Evolutionary conservation across 805 yeast species (phyloP).

Genomic region (Candida koratica): DNA sequence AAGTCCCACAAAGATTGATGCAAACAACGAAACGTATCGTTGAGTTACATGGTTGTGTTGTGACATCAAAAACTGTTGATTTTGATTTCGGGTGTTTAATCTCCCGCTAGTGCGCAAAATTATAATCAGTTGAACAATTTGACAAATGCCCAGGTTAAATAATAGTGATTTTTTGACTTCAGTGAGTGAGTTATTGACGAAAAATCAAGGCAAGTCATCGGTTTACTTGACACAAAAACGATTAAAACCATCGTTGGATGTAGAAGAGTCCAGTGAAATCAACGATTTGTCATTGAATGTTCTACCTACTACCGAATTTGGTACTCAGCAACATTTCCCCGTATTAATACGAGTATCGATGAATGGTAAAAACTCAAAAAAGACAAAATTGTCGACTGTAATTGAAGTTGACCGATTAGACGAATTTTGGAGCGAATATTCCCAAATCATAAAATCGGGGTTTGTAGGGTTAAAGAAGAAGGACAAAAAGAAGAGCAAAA

Average conservation of each 20-base stretch:
- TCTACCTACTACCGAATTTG: slow-evolving; percentile 14
- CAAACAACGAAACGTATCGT: slow-evolving; percentile 23
- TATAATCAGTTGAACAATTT: no score
- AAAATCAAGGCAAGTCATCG: slow-evolving; percentile 44
- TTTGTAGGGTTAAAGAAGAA: slow-evolving; percentile 76
- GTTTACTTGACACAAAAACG: slow-evolving; percentile 61
- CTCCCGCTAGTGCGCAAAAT: neutral
- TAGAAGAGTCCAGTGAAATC: slow-evolving; percentile 16
- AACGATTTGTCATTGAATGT: slow-evolving; percentile 34
- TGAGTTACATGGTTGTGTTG: slow-evolving; percentile 1
- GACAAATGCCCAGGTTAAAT: slow-evolving; percentile 32
- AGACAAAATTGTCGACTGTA: slow-evolving; percentile 66
- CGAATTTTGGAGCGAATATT: slow-evolving; percentile 72
- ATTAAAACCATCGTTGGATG: slow-evolving; percentile 25
- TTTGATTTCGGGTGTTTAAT: neutral
- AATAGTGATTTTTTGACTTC: slow-evolving; percentile 30
- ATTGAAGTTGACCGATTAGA: slow-evolving; percentile 61
- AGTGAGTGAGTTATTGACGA: slow-evolving; percentile 20
- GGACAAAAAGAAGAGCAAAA: slow-evolving; percentile 71
- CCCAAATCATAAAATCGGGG: slow-evolving; percentile 65
- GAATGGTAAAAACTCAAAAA: slow-evolving; percentile 45
- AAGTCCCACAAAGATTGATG: slow-evolving; percentile 47
- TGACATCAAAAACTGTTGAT: neutral
- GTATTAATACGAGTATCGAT: slow-evolving; percentile 66
- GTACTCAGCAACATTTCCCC: slow-evolving; percentile 45